A percentile compares a stretch with the other conserved stretches of the same genome.
phyloP scores from a whole-genome alignment of 148 eudicot genomes.

The Vaccinium myrtillus region DNA sequence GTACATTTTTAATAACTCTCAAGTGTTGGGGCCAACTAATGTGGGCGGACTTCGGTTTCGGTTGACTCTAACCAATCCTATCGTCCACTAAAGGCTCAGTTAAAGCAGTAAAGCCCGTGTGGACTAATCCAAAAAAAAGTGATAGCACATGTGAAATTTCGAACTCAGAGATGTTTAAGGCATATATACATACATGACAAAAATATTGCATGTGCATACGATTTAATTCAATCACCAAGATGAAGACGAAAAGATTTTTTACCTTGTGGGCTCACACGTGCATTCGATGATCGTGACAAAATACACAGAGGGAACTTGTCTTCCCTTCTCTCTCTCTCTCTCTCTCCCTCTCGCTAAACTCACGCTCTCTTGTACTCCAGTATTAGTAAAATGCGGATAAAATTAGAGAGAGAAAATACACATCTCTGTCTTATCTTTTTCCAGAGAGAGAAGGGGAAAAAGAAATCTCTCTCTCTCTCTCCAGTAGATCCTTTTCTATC shows the following conservation, averaged over 20 bases:
- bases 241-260: conserved; percentile 26
- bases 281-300: conserved; percentile 30
- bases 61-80: too few relatives aligned
- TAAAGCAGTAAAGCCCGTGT: too few relatives aligned
- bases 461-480: not conserved
- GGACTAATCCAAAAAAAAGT: not conserved
- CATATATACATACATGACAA: not conserved
- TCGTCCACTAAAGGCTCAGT: too few relatives aligned
- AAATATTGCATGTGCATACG: not conserved
- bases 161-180: too few relatives aligned
- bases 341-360: not conserved
- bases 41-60: too few relatives aligned
- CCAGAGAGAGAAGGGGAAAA: not conserved
- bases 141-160: not conserved
- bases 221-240: not conserved
- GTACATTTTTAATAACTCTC: too few relatives aligned
- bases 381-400: conserved; percentile 7
- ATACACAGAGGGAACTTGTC: not conserved
- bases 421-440: conserved; percentile 16
- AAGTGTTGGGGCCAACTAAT: too few relatives aligned
- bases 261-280: conserved; percentile 33
- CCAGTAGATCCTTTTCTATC: not conserved
- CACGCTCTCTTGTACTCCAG: not conserved
- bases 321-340: not conserved
- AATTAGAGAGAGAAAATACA: not conserved